Base-by-base conservation (phyloP, 345 rosid species). In the Salix suchowensis region DNA sequence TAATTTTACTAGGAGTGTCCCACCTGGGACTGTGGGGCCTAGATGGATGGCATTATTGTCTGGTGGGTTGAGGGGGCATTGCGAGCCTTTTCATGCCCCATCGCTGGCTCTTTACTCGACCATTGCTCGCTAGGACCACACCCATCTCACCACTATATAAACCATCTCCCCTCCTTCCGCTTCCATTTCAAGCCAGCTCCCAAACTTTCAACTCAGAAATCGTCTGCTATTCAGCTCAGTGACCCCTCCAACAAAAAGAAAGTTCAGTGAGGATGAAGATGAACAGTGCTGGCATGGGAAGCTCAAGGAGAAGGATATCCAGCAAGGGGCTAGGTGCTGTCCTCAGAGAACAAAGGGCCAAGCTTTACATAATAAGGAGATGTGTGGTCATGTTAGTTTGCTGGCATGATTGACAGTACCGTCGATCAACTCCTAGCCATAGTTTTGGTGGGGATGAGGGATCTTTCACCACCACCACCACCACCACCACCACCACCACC, bases 341-440 rank as follows among this genome's bases (percentile, higher is more conserved):
- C 68, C 89, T 92, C 7, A 83, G 88, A 84, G 97, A 94, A 78
- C 98, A 91, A 80, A 92, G 88, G 84, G 97, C 97, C 21, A 84
- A 84, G 80, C 91, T 92, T 72, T 94, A 94, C 76, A 92, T 94
- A 28, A 92, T 94, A 28, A 82, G 93, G 77, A 90, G 97, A 77
- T 92, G 98, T 73, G 94, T 94, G 0, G 91, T 92, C 78, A 94
- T 91, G 96, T 90, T 91, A 54, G 87, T 91, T 73, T 91, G 92
- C 64, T 89, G 96, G 96, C 91, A 91, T 82, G 98, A 92, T 61
- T 92, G 71, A 83, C 64, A 24, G 26, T 24, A 58, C 64, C 10
- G 0, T n/a, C 2, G 23, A n/a, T 34, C 14, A 9, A 5, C 64
- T 23, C 19, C 21, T 19, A 34, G 67, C 19, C 42, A 19, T 60